Evolutionary conservation across 352 stramenopile species (phyloP), one percentile per base, ranked within the genome.

Genomic region (Globisporangium lucens): DNA sequence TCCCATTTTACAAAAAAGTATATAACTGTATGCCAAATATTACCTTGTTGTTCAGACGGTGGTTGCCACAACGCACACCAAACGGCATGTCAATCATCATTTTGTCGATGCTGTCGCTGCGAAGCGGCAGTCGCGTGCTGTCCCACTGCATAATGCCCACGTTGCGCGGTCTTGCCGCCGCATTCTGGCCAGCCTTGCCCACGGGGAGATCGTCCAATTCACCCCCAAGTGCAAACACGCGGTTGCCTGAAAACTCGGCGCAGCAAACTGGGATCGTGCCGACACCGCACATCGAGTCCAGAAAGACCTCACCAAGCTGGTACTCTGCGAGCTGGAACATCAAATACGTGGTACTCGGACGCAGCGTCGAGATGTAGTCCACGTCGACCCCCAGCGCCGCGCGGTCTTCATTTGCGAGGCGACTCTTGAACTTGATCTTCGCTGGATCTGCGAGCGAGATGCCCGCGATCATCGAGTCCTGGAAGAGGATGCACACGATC

Each of bases 221-320:
- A 2, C 86, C 86, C 8, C 86, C 86, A 17, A 94, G 72, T 46
- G 75, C 77, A 62, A 89, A 90, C 10, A 91, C 76, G 27, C 66
- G 56, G 55, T 89, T 79, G 2, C 77, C 68, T 5, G 79, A 75
- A 63, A 87, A 84, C 27, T 80, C 71, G 12, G 79, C 74, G 10
- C 71, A 70, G 67, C 80, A 92, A 46, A 91, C 82, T 8, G 86
- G 86, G 49, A 94, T 87, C 27, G 86, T 93, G 2, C 86, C 86
- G 13, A 94, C 83, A 36, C 86, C 86, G 38, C 86, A 94, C 86
- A 94, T 94, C 10, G 84, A 89, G 61, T 94, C 86, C 22, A 91
- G 63, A n/a, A 91, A 65, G 6, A 93, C 55, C 41, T 94, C 84
- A n/a, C 86, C 86, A 7, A 70, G 61, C 12, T 79, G 61, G 60